Conservation (phyloP, 345 rosid genomes). For the Luvunga scandens region DNA sequence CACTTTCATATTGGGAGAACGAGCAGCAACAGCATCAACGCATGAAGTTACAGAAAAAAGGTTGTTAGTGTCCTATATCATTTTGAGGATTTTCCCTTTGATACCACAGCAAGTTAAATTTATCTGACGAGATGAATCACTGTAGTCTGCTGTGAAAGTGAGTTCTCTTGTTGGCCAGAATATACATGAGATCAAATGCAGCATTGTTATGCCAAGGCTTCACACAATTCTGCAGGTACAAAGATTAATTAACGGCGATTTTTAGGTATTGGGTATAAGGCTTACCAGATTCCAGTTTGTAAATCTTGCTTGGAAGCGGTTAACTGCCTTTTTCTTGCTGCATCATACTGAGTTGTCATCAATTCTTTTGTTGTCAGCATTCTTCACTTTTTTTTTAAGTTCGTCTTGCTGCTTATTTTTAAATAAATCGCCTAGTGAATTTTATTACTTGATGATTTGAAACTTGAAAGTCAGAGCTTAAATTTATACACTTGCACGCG, state of each 20-base stretch:
- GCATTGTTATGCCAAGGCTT: not conserved
- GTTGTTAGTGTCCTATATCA: not conserved
- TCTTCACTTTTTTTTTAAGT: not conserved
- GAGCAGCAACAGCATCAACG: not conserved
- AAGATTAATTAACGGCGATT: not conserved
- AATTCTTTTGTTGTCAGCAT: not conserved
- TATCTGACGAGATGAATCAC: not conserved
- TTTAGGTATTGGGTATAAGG: too few species aligned
- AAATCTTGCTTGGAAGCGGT: not conserved
- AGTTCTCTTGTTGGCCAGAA: not conserved
- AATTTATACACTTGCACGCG: not conserved
- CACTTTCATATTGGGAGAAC: not conserved
- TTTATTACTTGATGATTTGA: not conserved
- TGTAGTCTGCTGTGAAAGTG: not conserved
- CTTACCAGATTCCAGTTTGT: not conserved
- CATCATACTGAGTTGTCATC: not conserved
- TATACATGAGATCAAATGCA: not conserved
- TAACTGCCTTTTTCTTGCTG: too few species aligned
- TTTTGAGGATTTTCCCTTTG: not conserved
- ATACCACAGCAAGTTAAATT: not conserved
- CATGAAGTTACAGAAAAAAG: not conserved
- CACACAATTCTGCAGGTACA: not conserved
- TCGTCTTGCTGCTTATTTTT: not conserved
- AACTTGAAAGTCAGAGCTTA: too few species aligned
- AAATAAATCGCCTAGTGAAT: not conserved